A percentile compares a stretch with the other conserved stretches of the same genome.
These are phyloP conservation scores for Saccharum spontaneum DNA, from an alignment of 176 grass and related monocot species.

Conservation along the genomic window DNA sequence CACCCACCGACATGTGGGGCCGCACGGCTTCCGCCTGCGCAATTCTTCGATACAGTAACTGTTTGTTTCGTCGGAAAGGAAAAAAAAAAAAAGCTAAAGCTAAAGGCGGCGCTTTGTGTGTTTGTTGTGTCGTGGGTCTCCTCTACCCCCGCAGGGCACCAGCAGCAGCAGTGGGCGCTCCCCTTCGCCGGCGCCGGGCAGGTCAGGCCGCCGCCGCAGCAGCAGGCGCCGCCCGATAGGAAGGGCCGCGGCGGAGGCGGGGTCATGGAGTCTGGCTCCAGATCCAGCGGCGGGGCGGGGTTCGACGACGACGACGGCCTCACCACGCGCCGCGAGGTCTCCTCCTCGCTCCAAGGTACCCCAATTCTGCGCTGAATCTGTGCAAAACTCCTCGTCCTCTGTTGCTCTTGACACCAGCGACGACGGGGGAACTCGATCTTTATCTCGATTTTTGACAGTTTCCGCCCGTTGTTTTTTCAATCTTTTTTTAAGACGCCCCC, in stretches of 20 bases:
- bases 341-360: slow-evolving; percentile 82
- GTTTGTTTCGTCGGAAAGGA: neutral
- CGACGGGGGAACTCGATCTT: neutral
- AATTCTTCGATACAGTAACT: neutral
- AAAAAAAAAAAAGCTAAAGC: neutral
- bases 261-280: slow-evolving; percentile 77
- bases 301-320: slow-evolving; percentile 86
- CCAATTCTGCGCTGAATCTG: neutral
- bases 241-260: slow-evolving; percentile 9
- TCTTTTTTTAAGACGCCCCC: neutral
- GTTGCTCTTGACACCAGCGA: neutral
- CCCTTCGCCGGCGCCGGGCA: slow-evolving; percentile 49
- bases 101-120: slow-evolving; percentile 27
- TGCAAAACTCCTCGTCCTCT: neutral
- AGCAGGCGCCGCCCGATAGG: slow-evolving; percentile 35
- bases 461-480: neutral
- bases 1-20: slow-evolving; percentile 14
- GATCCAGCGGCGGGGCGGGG: slow-evolving; percentile 76
- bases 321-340: slow-evolving; percentile 70
- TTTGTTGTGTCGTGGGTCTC: slow-evolving; percentile 21
- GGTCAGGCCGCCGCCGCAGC: slow-evolving; percentile 33
- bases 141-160: slow-evolving; percentile 42
- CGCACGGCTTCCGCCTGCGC: neutral
- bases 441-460: slow-evolving; percentile 1
- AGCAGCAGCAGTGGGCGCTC: slow-evolving; percentile 52